phyloP scores from a whole-genome alignment of 305 asterid species.

The Vinca major region DNA sequence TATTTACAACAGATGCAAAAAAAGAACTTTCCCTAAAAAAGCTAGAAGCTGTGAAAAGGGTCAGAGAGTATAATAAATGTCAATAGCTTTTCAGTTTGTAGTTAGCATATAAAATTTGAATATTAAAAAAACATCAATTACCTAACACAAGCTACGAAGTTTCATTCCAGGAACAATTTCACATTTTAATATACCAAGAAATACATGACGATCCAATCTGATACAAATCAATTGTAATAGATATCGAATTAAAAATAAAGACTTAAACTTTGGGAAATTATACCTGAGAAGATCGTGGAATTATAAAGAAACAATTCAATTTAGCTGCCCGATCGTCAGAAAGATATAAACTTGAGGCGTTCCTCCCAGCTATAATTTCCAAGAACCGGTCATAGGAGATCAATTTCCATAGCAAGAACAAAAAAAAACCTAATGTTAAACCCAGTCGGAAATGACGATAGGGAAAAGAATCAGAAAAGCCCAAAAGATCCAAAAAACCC shows the following conservation, averaged over 20 bases:
- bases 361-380: not conserved
- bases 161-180: not conserved
- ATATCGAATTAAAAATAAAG: not conserved
- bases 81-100: not conserved
- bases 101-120: not conserved
- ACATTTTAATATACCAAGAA: not conserved
- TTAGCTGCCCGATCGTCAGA: not conserved
- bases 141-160: not conserved
- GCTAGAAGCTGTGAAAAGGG: not conserved
- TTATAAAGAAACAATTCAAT: not conserved
- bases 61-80: not conserved
- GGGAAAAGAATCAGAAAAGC: not conserved
- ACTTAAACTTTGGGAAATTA: not conserved
- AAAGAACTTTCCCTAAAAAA: too few species aligned
- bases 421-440: not conserved
- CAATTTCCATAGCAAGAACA: not conserved
- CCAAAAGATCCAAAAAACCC: not conserved
- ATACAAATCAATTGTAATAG: not conserved
- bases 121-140: not conserved
- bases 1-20: not conserved
- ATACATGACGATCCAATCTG: too few species aligned
- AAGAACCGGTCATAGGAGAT: not conserved
- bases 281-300: constrained; percentile 1
- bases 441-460: not conserved
- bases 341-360: not conserved